Evolutionary conservation across 2,329 filamentous ascomycete species (phyloP).

Genomic region (Chaetomium sp.): DNA sequence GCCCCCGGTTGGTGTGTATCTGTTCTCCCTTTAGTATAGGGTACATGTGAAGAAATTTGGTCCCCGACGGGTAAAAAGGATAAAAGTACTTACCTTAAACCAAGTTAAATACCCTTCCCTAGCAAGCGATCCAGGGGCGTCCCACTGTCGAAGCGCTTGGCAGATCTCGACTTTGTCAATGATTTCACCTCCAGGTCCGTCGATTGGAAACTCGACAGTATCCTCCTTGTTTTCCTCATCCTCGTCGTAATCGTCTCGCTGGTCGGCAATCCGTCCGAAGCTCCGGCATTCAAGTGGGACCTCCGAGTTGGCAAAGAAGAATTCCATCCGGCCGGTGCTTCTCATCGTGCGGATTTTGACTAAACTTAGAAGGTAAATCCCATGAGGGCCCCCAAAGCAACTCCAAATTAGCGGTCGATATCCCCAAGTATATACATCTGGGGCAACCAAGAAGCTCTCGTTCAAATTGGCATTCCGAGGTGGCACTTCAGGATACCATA

Average conservation of each 20-base stretch:
- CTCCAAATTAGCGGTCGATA: neutral
- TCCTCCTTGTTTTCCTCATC: neutral
- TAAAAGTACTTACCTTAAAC: conserved; percentile 2
- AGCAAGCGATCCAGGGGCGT: neutral
- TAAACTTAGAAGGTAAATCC: neutral
- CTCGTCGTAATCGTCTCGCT: neutral
- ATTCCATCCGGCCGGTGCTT: neutral
- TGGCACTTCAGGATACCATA: conserved; percentile 2
- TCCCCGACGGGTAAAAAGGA: no score
- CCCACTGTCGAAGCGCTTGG: neutral
- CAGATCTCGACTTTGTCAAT: conserved; percentile 3
- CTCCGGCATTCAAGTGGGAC: neutral
- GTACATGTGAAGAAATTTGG: neutral
- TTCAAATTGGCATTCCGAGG: neutral
- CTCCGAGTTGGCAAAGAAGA: neutral
- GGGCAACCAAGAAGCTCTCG: neutral
- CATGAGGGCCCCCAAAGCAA: conserved; percentile 1
- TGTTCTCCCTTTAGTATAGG: neutral
- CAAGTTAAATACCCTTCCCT: neutral
- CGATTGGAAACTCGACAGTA: conserved; percentile 1
- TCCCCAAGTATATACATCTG: neutral
- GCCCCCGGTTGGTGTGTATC: conserved; percentile 15
- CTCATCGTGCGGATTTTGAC: neutral
- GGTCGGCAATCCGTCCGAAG: neutral
- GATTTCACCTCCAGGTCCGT: conserved; percentile 7